Percentiles rank a stretch among this genome's conserved stretches.
Conservation (phyloP, 306 rosid genomes). For the Prunus padus region DNA sequence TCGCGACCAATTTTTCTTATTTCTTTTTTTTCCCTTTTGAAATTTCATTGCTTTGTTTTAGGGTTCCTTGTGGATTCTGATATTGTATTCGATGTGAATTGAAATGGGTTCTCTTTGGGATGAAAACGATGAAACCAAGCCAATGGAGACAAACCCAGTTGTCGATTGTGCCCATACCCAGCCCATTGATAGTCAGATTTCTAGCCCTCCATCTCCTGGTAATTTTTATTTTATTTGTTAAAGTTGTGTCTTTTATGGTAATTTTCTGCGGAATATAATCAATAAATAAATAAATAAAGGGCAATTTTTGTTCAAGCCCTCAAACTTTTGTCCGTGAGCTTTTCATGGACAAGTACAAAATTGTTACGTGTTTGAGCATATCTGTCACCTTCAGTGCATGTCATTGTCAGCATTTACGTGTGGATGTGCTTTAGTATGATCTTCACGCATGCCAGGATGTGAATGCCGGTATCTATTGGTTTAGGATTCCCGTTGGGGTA, state of each 20-base stretch:
- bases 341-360: not conserved
- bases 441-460: not conserved
- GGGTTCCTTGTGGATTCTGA: constrained; percentile 1
- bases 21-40: not conserved
- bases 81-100: constrained; percentile 14
- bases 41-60: not conserved
- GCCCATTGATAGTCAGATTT: constrained; percentile 34
- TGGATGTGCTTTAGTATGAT: not conserved
- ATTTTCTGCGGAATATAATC: not conserved
- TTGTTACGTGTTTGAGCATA: not conserved
- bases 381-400: not conserved
- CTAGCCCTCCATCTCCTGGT: constrained; percentile 38
- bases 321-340: not conserved
- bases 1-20: not conserved
- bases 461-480: not conserved
- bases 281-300: not conserved
- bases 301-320: not conserved
- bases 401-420: not conserved
- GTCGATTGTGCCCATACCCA: constrained; percentile 31
- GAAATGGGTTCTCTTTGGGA: constrained; percentile 38
- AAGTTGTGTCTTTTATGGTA: not conserved
- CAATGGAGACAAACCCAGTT: constrained; percentile 14
- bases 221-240: not conserved
- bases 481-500: not conserved
- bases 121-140: constrained; percentile 17